Conservation (phyloP, 129 eudicot genomes). For the Escallonia rubra region DNA sequence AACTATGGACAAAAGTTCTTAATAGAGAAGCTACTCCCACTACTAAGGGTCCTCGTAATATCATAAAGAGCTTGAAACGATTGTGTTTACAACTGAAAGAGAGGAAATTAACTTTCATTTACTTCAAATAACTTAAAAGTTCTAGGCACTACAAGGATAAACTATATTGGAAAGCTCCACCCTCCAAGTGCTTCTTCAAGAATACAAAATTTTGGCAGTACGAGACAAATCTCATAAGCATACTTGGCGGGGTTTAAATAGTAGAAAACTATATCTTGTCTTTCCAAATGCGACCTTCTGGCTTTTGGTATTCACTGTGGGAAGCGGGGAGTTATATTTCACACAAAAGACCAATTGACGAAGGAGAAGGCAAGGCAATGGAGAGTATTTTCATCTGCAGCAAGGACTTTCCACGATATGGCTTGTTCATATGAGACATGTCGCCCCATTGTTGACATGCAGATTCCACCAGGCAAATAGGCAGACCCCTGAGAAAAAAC, state of each 20-base stretch:
- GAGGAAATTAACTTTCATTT: too few species aligned
- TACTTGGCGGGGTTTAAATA: constrained; percentile 1
- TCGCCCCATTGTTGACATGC: constrained; percentile 98
- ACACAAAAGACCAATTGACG: constrained; percentile 93
- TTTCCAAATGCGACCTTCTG: constrained; percentile 6
- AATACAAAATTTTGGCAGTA: too few species aligned
- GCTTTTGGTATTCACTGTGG: background rate
- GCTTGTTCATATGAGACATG: constrained; percentile 87
- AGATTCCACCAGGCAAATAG: constrained; percentile 86
- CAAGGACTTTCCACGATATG: constrained; percentile 88
- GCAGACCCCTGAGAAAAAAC: constrained; percentile 62
- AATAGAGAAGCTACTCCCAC: too few species aligned
- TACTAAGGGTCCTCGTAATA: too few species aligned
- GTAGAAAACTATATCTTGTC: constrained; percentile 9
- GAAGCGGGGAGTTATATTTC: constrained; percentile 4
- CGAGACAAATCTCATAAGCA: background rate
- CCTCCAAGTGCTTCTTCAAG: too few species aligned
- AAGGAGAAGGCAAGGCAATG: constrained; percentile 93
- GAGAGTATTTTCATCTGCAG: constrained; percentile 65
- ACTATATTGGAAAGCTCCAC: too few species aligned
- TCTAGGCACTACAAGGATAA: too few species aligned
- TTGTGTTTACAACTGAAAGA: too few species aligned
- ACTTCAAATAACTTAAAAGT: too few species aligned
- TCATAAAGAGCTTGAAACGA: too few species aligned
- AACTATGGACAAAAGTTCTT: too few species aligned